Evolutionary conservation across 2,329 filamentous ascomycete species (phyloP).

Genomic region (Xylariales sp.): DNA sequence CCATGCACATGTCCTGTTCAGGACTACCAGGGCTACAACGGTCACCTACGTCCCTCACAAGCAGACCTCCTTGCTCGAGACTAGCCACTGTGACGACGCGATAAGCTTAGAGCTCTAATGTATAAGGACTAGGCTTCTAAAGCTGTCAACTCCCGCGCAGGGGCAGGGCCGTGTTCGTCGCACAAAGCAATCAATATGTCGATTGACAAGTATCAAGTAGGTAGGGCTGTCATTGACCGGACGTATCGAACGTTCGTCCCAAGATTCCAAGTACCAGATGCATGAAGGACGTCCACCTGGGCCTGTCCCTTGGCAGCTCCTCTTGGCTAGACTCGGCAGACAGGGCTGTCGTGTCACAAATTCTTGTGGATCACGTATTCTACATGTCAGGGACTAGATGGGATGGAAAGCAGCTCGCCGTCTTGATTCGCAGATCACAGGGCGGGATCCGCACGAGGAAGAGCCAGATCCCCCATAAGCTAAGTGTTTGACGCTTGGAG

Average conservation of each 20-base stretch:
- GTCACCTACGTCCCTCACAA: too few relatives aligned
- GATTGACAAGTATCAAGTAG: constrained; percentile 8
- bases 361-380: neutral
- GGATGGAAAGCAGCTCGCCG: too few relatives aligned
- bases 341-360: constrained; percentile 1
- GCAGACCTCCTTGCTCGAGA: neutral
- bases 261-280: too few relatives aligned
- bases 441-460: too few relatives aligned
- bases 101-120: neutral
- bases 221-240: constrained; percentile 1
- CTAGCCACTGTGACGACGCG: neutral
- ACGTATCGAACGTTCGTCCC: too few relatives aligned
- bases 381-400: too few relatives aligned
- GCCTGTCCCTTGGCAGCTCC: neutral
- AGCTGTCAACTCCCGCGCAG: constrained; percentile 7
- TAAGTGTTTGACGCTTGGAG: too few relatives aligned
- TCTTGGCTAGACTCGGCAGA: neutral
- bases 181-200: constrained; percentile 5
- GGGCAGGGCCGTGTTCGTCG: neutral
- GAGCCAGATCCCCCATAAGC: too few relatives aligned
- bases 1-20: too few relatives aligned
- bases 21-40: too few relatives aligned
- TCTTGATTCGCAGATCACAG: too few relatives aligned
- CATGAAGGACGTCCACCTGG: too few relatives aligned
- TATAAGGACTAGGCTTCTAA: neutral